Percentiles rank a stretch among this genome's conserved stretches.
These are phyloP conservation scores for Sungouiozyma intestinalis DNA, from an alignment of 805 yeast species.

Conservation along the genomic window DNA sequence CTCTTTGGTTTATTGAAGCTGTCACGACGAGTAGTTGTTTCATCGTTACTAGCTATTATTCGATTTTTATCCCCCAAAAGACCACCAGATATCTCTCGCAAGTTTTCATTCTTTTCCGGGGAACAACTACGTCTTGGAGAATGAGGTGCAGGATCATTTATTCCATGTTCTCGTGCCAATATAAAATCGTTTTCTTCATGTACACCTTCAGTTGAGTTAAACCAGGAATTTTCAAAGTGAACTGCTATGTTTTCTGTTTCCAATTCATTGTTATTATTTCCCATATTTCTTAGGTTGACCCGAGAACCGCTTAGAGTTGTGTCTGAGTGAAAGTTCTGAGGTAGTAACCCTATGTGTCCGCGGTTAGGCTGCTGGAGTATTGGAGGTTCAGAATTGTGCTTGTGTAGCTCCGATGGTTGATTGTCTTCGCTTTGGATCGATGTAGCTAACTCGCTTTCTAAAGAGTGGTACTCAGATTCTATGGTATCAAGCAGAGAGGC, in stretches of 20 bases:
- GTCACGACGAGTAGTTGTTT: background rate
- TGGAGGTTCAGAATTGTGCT: background rate
- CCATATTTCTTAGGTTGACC: background rate
- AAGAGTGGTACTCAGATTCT: background rate
- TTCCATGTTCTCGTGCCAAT: background rate
- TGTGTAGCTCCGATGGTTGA: background rate
- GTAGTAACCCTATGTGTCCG: background rate
- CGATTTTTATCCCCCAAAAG: background rate
- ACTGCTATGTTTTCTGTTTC: no score
- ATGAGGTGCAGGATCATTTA: background rate
- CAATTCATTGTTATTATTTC: background rate
- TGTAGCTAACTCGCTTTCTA: background rate
- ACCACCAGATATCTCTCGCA: background rate
- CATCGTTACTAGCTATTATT: background rate
- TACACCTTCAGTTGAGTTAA: background rate
- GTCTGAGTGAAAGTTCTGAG: background rate
- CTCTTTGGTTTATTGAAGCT: background rate
- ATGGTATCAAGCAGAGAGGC: background rate
- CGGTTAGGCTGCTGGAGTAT: background rate
- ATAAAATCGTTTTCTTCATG: background rate
- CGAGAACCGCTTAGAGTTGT: background rate
- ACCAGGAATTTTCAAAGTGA: background rate
- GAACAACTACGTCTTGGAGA: no score
- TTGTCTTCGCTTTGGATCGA: background rate
- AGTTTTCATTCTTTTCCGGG: no score